Evolutionary conservation across 2,329 filamentous ascomycete species (phyloP).

Genomic region (Magnaporthiopsis incrustans): DNA sequence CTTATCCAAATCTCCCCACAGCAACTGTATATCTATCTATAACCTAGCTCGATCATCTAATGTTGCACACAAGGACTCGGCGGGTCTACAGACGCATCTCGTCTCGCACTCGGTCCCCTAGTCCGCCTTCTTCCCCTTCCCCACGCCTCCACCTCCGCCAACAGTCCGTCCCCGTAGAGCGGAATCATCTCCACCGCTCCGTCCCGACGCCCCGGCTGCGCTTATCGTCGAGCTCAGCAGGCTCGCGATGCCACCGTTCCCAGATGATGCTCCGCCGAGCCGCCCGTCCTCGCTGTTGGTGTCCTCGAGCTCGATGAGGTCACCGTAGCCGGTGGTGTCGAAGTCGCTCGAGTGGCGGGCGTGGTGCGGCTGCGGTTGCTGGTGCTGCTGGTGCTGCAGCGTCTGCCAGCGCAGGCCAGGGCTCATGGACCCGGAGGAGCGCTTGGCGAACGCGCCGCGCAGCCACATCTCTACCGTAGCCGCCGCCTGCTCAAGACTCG

Average conservation of each 20-base stretch:
- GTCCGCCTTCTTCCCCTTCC: slow-evolving; percentile 40
- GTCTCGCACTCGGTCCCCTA: slow-evolving; percentile 12
- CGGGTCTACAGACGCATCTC: slow-evolving; percentile 1
- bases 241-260: neutral
- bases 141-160: slow-evolving; percentile 10
- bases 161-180: slow-evolving; percentile 28
- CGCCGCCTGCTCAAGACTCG: slow-evolving; percentile 70
- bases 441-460: slow-evolving; percentile 66
- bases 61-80: neutral
- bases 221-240: slow-evolving; percentile 18
- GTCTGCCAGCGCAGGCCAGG: slow-evolving; percentile 21
- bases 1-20: neutral
- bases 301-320: slow-evolving; percentile 67
- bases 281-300: slow-evolving; percentile 47
- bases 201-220: slow-evolving; percentile 23
- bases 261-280: slow-evolving; percentile 3
- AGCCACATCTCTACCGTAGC: slow-evolving; percentile 88
- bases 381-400: neutral
- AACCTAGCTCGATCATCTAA: neutral
- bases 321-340: slow-evolving; percentile 37
- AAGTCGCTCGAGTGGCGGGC: slow-evolving; percentile 7
- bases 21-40: neutral
- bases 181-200: slow-evolving; percentile 28
- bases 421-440: slow-evolving; percentile 34
- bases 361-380: slow-evolving; percentile 11